Evolutionary conservation across 2,329 filamentous ascomycete genomes (phyloP).

Genomic region (Beauveria bassiana): DNA sequence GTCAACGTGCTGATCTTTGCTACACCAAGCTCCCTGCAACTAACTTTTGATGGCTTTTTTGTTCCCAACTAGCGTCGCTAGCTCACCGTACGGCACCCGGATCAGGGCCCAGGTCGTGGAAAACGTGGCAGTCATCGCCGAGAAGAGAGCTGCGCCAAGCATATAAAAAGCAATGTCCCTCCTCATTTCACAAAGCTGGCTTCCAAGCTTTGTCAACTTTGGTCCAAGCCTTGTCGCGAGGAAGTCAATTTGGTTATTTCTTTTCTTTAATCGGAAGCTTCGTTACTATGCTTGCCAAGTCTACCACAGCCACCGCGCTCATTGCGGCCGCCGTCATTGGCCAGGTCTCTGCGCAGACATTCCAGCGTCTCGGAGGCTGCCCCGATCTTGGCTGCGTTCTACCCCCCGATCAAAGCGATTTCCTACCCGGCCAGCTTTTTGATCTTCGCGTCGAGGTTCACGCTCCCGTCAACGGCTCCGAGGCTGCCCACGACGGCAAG

Average conservation of each 20-base stretch:
- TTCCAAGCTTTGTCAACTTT: neutral
- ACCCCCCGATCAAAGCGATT: conserved; percentile 63
- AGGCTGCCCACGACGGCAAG: conserved; percentile 60
- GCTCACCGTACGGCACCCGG: neutral
- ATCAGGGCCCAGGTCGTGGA: neutral
- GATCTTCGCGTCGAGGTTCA: conserved; percentile 79
- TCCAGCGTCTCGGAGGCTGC: conserved; percentile 51
- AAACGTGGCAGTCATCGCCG: neutral
- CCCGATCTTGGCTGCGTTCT: conserved; percentile 52
- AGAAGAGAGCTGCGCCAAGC: neutral
- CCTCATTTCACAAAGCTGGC: neutral
- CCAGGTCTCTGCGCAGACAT: conserved; percentile 46
- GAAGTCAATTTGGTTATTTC: neutral
- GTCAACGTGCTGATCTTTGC: conserved; percentile 10
- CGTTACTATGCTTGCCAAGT: conserved; percentile 27
- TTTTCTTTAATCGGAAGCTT: neutral
- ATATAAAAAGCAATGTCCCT: neutral
- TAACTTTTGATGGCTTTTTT: neutral
- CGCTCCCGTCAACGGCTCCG: conserved; percentile 72
- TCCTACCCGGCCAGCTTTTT: conserved; percentile 76
- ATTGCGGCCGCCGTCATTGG: conserved; percentile 24
- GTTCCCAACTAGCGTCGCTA: neutral
- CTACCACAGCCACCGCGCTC: conserved; percentile 25
- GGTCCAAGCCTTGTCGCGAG: neutral
- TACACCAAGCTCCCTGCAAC: neutral